Base-by-base conservation (phyloP, 1,284 basidiomycete species). In the Pascua guehoae region DNA sequence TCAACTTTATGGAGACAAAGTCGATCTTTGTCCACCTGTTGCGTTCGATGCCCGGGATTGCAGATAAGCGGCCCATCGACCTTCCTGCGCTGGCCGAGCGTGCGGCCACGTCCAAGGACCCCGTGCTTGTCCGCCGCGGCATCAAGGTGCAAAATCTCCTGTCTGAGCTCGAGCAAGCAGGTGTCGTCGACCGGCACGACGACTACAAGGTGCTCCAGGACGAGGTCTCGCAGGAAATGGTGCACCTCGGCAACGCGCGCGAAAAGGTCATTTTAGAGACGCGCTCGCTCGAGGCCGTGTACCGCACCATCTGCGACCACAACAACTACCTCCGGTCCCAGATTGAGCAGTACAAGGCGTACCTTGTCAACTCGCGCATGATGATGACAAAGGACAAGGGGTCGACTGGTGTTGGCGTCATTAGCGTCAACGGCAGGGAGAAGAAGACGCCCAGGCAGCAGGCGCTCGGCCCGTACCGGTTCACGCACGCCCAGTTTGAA, bases 131-230 rank as follows among this genome's bases (percentile, higher is more conserved):
- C 16, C 86, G 94, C 45, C 92, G 89, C 71, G 95, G 96, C 38
- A 96, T 98, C 84, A 98, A 98, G 76, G 95, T 98, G 65, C 96
- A 97, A 80, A 92, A 97, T 81, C 94, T 98, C 89, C 81, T 99
- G 37, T 85, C 93, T 53, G 96, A 98, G 77, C 82, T 99, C 47
- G 94, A 97, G 75, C 89, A 94, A 73, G 83, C 88, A 52, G 88
- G 88, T 70, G 84, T 97, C 47, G 86, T 98, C 38, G 92, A 97
- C 59, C 81, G 82, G 18, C 59, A 78, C 45, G 94, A 98, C 71
- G 87, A 88, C 16, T 96, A 88, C 80, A 89, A 85, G 75, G 84
- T 98, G 57, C 93, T 99, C 88, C 91, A 93, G 65, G 96, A 98
- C 66, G 96, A 99, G 74, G 93, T 99, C 17, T 84, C 86, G 1